A percentile compares a stretch with the other conserved stretches of the same genome.
These are phyloP conservation scores for Penicillium sclerotigenum DNA, from an alignment of 2,329 filamentous ascomycete species.

Conservation along the genomic window DNA sequence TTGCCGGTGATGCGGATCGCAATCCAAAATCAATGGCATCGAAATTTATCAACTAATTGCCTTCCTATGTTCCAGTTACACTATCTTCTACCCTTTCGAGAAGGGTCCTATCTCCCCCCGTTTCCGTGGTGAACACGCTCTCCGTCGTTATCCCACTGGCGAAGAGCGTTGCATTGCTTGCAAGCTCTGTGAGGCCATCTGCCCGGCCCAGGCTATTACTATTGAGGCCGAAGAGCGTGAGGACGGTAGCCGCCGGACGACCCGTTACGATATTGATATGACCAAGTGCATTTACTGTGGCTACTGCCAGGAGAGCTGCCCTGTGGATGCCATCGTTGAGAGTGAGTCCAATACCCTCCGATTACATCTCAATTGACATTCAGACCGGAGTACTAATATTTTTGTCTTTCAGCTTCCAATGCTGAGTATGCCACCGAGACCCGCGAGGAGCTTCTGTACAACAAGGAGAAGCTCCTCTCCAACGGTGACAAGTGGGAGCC, in stretches of 20 bases:
- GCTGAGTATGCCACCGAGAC: conserved; percentile 73
- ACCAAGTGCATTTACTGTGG: conserved; percentile 99
- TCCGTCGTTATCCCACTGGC: conserved; percentile 92
- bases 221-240: conserved; percentile 98
- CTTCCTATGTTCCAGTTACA: conserved; percentile 64
- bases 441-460: conserved; percentile 93
- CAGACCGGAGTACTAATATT: background rate
- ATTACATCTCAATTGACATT: background rate
- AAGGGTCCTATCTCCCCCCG: conserved; percentile 97
- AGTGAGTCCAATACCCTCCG: conserved; percentile 45
- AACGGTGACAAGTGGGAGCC: conserved; percentile 98
- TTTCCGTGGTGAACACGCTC: conserved; percentile 96
- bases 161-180: conserved; percentile 99
- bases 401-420: conserved; percentile 55
- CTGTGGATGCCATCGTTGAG: conserved; percentile 90
- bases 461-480: conserved; percentile 88
- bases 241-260: conserved; percentile 91
- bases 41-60: conserved; percentile 4
- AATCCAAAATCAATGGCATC: conserved; percentile 7
- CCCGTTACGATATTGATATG: conserved; percentile 99
- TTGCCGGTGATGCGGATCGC: conserved; percentile 1
- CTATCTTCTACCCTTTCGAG: conserved; percentile 98
- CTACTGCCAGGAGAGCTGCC: conserved; percentile 98
- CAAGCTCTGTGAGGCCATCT: conserved; percentile 98
- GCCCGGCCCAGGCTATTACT: conserved; percentile 96